Percentiles rank a stretch among this genome's conserved stretches.
Conservation (phyloP, 2,329 filamentous ascomycete species). For the Xylaria sp. region DNA sequence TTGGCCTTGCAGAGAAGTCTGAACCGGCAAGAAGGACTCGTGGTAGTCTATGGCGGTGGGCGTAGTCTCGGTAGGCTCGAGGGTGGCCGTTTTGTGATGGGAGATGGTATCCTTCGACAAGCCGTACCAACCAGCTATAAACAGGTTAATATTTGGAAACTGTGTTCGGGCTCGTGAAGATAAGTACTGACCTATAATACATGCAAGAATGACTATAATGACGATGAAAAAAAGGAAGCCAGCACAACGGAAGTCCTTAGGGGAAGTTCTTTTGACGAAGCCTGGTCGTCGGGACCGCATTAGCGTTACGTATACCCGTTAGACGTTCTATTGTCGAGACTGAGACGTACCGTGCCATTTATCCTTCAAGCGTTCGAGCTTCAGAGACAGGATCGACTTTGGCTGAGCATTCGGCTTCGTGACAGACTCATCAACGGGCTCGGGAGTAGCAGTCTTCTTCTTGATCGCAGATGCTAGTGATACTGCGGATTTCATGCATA, state of each 20-base stretch:
- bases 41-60: conserved; percentile 18
- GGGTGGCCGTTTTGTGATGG: conserved; percentile 16
- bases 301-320: not conserved
- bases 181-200: conserved; percentile 36
- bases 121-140: conserved; percentile 41
- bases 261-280: conserved; percentile 32
- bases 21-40: not conserved
- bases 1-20: not conserved
- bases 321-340: not conserved
- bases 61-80: not conserved
- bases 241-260: conserved; percentile 34
- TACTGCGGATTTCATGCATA: not conserved
- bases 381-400: conserved; percentile 30
- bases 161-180: too few species aligned
- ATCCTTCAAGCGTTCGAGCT: conserved; percentile 26
- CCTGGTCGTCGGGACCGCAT: conserved; percentile 27
- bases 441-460: not conserved
- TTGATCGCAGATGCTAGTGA: conserved; percentile 2
- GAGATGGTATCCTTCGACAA: conserved; percentile 35
- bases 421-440: not conserved
- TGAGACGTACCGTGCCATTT: conserved; percentile 30
- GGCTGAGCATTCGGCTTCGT: not conserved
- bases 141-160: not conserved
- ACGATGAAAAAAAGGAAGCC: conserved; percentile 38
- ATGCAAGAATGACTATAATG: conserved; percentile 27